These are phyloP conservation scores for Cyberlindnera maritima DNA, from an alignment of 805 yeast species.

Conservation along the genomic window DNA sequence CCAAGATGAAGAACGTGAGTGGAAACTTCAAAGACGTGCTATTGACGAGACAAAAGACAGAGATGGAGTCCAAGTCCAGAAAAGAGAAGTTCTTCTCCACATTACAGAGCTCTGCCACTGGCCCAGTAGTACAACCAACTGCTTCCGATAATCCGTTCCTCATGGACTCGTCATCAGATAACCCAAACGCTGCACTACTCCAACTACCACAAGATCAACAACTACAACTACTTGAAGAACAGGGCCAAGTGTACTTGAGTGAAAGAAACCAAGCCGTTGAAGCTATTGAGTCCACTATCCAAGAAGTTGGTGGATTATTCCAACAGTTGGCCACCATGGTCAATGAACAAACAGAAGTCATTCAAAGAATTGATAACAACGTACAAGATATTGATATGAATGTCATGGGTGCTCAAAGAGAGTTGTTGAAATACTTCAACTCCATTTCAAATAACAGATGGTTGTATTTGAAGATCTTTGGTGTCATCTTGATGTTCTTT, in stretches of 20 bases:
- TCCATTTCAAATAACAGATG: conserved; percentile 87
- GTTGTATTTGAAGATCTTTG: conserved; percentile 87
- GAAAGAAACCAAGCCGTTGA: conserved; percentile 90
- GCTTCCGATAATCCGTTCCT: conserved; percentile 38
- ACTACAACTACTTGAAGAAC: conserved; percentile 80
- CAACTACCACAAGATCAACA: conserved; percentile 87
- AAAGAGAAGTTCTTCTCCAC: conserved; percentile 78
- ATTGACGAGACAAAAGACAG: conserved; percentile 81
- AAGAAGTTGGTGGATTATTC: conserved; percentile 92
- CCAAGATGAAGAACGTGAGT: conserved; percentile 87
- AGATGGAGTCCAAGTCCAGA: conserved; percentile 73
- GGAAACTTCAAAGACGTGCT: conserved; percentile 90
- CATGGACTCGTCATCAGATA: conserved; percentile 23
- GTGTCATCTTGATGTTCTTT: conserved; percentile 75
- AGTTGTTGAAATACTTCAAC: conserved; percentile 84
- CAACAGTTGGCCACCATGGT: conserved; percentile 97
- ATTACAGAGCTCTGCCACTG: conserved; percentile 23
- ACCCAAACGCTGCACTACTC: conserved; percentile 36
- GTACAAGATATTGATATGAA: conserved; percentile 91
- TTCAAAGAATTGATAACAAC: conserved; percentile 91
- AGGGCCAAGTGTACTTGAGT: conserved; percentile 68
- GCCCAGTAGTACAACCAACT: conserved; percentile 17
- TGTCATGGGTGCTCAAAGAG: conserved; percentile 92
- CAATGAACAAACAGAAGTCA: conserved; percentile 93
- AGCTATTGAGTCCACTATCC: conserved; percentile 94